Evolutionary conservation across 1,284 basidiomycete species (phyloP).

Genomic region (Pseudozyma tsukubaensis): DNA sequence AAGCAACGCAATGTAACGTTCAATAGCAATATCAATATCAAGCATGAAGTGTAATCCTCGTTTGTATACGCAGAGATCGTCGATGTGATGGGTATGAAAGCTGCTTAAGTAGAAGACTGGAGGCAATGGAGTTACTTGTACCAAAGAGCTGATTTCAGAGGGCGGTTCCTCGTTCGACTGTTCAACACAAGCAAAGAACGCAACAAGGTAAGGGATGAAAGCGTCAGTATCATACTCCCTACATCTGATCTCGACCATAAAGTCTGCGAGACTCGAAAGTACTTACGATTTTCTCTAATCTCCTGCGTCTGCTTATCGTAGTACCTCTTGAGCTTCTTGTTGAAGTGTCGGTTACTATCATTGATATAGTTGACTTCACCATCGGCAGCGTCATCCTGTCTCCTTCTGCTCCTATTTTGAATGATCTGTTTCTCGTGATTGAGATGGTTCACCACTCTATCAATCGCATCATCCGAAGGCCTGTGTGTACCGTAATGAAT

Average conservation of each 20-base stretch:
- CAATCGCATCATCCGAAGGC: slow-evolving; percentile 92
- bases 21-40: background rate
- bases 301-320: slow-evolving; percentile 98
- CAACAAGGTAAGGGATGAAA: too few species aligned
- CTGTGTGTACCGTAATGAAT: slow-evolving; percentile 86
- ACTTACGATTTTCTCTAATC: slow-evolving; percentile 61
- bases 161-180: slow-evolving; percentile 54
- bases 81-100: slow-evolving; percentile 1
- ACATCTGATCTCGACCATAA: too few species aligned
- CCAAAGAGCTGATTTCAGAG: slow-evolving; percentile 9
- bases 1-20: background rate
- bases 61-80: background rate
- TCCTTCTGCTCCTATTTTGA: slow-evolving; percentile 82
- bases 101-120: too few species aligned
- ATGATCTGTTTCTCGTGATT: slow-evolving; percentile 76
- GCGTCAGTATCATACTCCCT: background rate
- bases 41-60: too few species aligned
- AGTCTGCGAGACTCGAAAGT: too few species aligned
- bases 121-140: background rate
- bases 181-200: background rate
- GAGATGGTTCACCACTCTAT: slow-evolving; percentile 88
- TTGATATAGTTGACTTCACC: slow-evolving; percentile 99
- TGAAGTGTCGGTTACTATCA: slow-evolving; percentile 95
- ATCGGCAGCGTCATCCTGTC: slow-evolving; percentile 88
- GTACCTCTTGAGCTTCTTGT: slow-evolving; percentile 97